Percentiles rank a stretch among this genome's conserved stretches.
Conservation (phyloP, 306 rosid genomes). For the Citrullus amarus region DNA sequence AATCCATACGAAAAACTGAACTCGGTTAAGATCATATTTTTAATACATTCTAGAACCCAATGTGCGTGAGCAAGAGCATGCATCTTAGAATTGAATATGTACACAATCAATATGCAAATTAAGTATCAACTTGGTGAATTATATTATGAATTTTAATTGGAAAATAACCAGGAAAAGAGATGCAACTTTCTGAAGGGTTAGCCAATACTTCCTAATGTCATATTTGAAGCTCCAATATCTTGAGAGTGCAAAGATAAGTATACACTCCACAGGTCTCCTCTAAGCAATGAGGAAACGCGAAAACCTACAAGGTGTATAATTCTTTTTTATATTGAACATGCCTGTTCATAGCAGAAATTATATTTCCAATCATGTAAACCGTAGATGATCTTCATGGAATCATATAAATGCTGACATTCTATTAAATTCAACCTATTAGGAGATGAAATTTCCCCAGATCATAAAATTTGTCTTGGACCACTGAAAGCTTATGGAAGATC, state of each 20-base stretch:
- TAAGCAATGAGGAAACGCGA: not conserved
- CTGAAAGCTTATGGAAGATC: not conserved
- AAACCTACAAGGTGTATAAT: not conserved
- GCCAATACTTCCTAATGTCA: not conserved
- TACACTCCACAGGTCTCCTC: not conserved
- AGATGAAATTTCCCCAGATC: not conserved
- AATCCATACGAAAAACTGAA: slow-evolving; percentile 9
- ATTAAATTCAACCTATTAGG: not conserved
- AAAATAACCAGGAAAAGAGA: not conserved
- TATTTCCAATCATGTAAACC: not conserved
- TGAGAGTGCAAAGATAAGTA: not conserved
- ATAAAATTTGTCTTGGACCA: not conserved
- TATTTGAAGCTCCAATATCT: not conserved
- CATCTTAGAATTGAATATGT: not conserved
- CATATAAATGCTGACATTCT: not conserved
- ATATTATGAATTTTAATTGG: not conserved
- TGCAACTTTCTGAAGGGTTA: not conserved
- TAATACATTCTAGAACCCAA: not conserved
- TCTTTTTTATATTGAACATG: not conserved
- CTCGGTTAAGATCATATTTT: not conserved
- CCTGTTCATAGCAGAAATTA: not conserved
- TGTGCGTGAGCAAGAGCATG: not conserved
- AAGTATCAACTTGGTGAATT: not conserved
- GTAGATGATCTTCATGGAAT: not conserved
- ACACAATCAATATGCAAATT: not conserved